Base-by-base conservation (phyloP, 306 rosid genomes). In the Castanospermum australe region DNA sequence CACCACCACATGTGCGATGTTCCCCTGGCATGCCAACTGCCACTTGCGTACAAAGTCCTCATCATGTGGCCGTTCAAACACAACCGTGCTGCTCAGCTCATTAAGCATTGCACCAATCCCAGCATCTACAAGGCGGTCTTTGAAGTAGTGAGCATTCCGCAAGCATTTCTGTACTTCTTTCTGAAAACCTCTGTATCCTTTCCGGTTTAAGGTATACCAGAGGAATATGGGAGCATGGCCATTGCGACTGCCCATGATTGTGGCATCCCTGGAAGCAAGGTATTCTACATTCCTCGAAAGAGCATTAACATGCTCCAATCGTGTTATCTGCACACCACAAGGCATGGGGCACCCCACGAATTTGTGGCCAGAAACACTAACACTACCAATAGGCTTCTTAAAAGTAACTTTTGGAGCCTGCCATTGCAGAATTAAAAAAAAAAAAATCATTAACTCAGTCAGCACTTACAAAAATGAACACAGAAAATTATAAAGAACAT, bases 321-420 rank as follows among this genome's bases (percentile, higher is more conserved):
- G 81, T 32, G 89, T 88, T 74, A 88, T 71, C 81, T 88, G 89
- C 76, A 88, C 89, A 39, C 89, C 89, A 52, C 89, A 88, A 44
- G 91, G 91, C 91, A 88, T 85, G 20, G 91, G 89, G 69, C 88
- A 88, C 48, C 89, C 91, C 22, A 88, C 91, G 13, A 83, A 87
- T 83, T 87, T 87, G 82, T 87, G 90, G 80, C 90, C 90, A 47
- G 90, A 87, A 56, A 87, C 90, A 59, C 90, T 87, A 1, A 87
- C 90, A 78, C 90, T 87, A 48, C 90, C 88, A 69, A 87, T 87
- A 24, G 90, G 90, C 82, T 87, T 87, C 84, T 87, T 87, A 36
- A 87, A 87, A 45, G 84, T 8, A 22, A 87, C 90, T 65, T 87
- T 84, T 54, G 90, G 90, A 39, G 90, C 90, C 90, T 87, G 86